A percentile compares a stretch with the other conserved stretches of the same genome.
phyloP scores from a whole-genome alignment of 306 rosid genomes.

The Fragaria ananassa region DNA sequence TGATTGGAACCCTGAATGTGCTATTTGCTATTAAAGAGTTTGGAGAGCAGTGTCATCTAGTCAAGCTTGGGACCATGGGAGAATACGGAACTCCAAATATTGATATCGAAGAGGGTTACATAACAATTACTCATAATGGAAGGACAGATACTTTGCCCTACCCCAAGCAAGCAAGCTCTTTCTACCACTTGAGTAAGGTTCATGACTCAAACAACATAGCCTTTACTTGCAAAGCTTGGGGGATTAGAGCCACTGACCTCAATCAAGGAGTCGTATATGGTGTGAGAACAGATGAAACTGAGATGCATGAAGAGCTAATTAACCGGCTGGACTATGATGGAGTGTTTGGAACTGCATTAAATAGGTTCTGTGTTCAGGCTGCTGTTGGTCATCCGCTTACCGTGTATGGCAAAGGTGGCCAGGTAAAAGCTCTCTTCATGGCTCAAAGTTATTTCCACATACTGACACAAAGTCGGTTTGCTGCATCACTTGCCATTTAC shows the following conservation, averaged over 20 bases:
- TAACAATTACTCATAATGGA: constrained; percentile 92
- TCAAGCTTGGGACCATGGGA: constrained; percentile 99
- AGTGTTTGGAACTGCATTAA: constrained; percentile 90
- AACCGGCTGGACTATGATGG: constrained; percentile 95
- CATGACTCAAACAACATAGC: constrained; percentile 96
- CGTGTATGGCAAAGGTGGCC: constrained; percentile 98
- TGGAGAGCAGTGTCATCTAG: constrained; percentile 80
- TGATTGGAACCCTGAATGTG: constrained; percentile 87
- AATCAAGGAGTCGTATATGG: constrained; percentile 99
- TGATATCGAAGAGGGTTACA: constrained; percentile 95
- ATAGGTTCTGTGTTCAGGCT: constrained; percentile 96
- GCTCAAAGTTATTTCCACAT: neutral
- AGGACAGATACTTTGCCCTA: constrained; percentile 91
- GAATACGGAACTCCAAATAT: constrained; percentile 98
- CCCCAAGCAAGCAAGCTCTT: constrained; percentile 97
- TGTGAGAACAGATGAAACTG: constrained; percentile 77
- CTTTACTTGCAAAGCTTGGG: constrained; percentile 99
- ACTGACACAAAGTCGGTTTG: neutral
- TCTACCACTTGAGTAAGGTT: constrained; percentile 94
- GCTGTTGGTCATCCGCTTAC: constrained; percentile 98
- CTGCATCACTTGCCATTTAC: neutral
- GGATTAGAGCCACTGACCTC: constrained; percentile 89
- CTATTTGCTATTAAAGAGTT: constrained; percentile 93
- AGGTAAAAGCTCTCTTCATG: constrained; percentile 46
- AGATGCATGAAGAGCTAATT: constrained; percentile 71